phyloP scores from a whole-genome alignment of 352 stramenopile genomes.

The Phytophthora niederhauseri region DNA sequence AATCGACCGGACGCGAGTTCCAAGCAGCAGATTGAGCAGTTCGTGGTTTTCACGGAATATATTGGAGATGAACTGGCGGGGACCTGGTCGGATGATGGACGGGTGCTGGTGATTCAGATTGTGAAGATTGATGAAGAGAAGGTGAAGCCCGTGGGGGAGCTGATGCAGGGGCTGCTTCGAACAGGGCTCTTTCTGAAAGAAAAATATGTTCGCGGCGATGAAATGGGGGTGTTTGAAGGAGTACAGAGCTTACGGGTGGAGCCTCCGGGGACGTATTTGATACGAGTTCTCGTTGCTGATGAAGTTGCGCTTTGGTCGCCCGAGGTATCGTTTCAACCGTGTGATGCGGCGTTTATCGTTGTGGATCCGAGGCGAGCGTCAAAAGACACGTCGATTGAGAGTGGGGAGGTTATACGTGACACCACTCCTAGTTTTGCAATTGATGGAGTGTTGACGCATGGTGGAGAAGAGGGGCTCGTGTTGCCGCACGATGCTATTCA shows the following conservation, averaged over 20 bases:
- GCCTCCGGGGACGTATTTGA: slow-evolving; percentile 33
- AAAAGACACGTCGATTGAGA: not conserved
- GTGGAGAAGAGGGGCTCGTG: slow-evolving; percentile 48
- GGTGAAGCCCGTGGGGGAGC: slow-evolving; percentile 43
- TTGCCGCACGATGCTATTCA: slow-evolving; percentile 49
- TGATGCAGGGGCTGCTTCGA: slow-evolving; percentile 54
- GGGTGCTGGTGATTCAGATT: slow-evolving; percentile 51
- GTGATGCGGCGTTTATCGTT: slow-evolving; percentile 29
- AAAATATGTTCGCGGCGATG: not conserved
- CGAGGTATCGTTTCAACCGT: slow-evolving; percentile 17
- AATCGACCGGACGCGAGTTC: slow-evolving; percentile 44
- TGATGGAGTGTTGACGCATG: slow-evolving; percentile 56
- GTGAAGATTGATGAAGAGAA: slow-evolving; percentile 36
- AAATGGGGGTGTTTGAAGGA: slow-evolving; percentile 17
- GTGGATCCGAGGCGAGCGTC: slow-evolving; percentile 13
- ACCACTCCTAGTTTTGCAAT: slow-evolving; percentile 42
- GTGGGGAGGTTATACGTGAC: slow-evolving; percentile 2
- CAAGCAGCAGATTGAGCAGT: slow-evolving; percentile 43
- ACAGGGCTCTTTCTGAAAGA: slow-evolving; percentile 20
- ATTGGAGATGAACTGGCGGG: slow-evolving; percentile 56
- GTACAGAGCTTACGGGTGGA: slow-evolving; percentile 46
- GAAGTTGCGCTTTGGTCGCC: slow-evolving; percentile 27
- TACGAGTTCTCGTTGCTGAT: slow-evolving; percentile 27
- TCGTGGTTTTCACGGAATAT: slow-evolving; percentile 63
- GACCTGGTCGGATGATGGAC: slow-evolving; percentile 44